Base-by-base conservation (phyloP, 305 asterid species). In the Galium porrigens region DNA sequence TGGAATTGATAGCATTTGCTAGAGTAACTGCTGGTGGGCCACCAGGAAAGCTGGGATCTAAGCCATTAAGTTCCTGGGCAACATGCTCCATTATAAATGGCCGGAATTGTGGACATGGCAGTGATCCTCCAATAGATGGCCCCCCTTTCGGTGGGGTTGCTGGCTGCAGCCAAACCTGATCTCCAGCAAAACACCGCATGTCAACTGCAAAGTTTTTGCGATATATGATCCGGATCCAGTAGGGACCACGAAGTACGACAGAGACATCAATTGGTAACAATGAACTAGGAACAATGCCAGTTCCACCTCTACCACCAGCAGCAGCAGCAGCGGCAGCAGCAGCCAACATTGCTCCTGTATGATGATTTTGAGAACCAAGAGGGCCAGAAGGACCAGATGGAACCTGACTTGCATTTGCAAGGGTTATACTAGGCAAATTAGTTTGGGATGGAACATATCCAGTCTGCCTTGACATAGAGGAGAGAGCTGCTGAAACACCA, bases 71-170 rank as follows among this genome's bases (percentile, higher is more conserved):
- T 68, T 94, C 97, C 87, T 94, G 96, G 69, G 99, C 99, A 72
- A 94, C 99, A 66, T 94, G 97, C 78, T 94, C 99, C 99, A 90
- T 90, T 60, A 94, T 94, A 75, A 94, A 94, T 41, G 99, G 99
- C 63, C 99, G 96, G 69, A 94, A 90, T 70, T 94, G 97, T 51
- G 99, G 99, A 79, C 99, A 94, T 9, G 99, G 96, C 74, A 94
- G 88, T 60, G 97, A 94, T 71, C 99, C 99, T 64, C 99, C 99
- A 51, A 71, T 79, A 42, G 89, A 76, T 17, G 82, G 90, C 29
- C 99, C 99, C 57, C 88, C 92, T 80, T 90, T 94, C 2, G 99
- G 99, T 6, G 97, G 99, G 49, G 99, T 94, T 17, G 99, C 97
- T 69, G 99, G 99, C 81, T 94, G 99, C 84, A 94, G 74, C 99